Base-by-base conservation (phyloP, 306 rosid genomes). In the Mucuna pruriens region DNA sequence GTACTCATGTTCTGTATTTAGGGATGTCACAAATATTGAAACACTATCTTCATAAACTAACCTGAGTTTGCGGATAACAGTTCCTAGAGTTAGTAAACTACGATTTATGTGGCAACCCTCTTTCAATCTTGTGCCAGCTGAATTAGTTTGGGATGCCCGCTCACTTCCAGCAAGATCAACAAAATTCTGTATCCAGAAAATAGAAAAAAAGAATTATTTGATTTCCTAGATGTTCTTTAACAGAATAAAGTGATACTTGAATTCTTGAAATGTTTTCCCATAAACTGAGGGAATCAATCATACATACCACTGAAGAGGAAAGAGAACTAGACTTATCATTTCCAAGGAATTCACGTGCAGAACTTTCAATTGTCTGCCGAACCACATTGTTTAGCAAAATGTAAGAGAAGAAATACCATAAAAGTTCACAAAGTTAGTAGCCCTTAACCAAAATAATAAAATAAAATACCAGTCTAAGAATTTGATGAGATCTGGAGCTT, bases 31-130 rank as follows among this genome's bases (percentile, higher is more conserved):
- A 82, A 26, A 51, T 31, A 36, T 31, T 44, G 75, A 70, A 83
- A 86, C 57, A 44, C 22, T 74, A 78, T 63, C 38, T 82, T 61
- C 48, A 25, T 44, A 74, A 78, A 80, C 86, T 81, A 74, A 96
- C 99, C 99, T 93, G 86, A 96, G 99, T 87, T 96, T 96, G 70
- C 99, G 99, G 86, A 96, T 87, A 64, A 96, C 98, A 76, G 99
- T 96, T 84, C 99, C 99, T 48, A 93, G 89, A 77, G 99, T 92
- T 76, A 96, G 88, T 83, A 96, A 88, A 86, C 99, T 96, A 65
- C 98, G 97, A 80, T 96, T 96, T 86, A 96, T 96, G 87, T 96
- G 99, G 90, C 98, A 93, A 67, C 98, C 99, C 87, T 96, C 99
- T 91, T 96, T 96, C 90, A 96, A 87, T 87, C 98, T 90, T 63